phyloP scores from a whole-genome alignment of 108 stramenopile species.

The Seminavis robusta region DNA sequence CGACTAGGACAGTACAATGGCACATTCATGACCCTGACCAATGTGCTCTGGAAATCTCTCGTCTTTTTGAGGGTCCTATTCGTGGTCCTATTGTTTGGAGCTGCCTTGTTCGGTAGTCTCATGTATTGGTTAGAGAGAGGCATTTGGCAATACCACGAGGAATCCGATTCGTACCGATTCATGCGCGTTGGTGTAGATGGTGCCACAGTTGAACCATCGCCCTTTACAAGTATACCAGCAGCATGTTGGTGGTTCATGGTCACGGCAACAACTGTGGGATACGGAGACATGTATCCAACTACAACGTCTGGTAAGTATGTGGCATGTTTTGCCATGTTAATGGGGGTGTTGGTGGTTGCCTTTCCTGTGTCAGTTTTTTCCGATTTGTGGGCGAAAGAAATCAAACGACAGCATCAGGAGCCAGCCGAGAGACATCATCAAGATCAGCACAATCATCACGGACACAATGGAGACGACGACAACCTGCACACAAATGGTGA shows the following conservation, averaged over 20 bases:
- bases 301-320: conserved; percentile 41
- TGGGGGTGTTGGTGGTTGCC: conserved; percentile 70
- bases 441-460: conserved; percentile 7
- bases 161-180: conserved; percentile 32
- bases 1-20: conserved; percentile 62
- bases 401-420: conserved; percentile 30
- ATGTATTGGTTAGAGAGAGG: conserved; percentile 71
- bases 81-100: conserved; percentile 54
- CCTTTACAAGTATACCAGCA: conserved; percentile 57
- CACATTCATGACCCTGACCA: conserved; percentile 45
- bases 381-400: conserved; percentile 65
- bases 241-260: conserved; percentile 81
- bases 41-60: conserved; percentile 39
- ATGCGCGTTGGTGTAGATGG: conserved; percentile 45
- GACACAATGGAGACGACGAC: conserved; percentile 16
- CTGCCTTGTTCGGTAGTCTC: conserved; percentile 60
- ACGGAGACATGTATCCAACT: conserved; percentile 58
- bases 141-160: conserved; percentile 56
- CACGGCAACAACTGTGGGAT: conserved; percentile 72
- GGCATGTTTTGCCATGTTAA: conserved; percentile 53
- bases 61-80: conserved; percentile 41
- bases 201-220: conserved; percentile 49
- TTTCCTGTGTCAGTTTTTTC: conserved; percentile 77
- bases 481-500: not conserved
- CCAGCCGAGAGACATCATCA: not conserved